Evolutionary conservation across 257 asterid species (phyloP), one percentile per base, ranked within the genome.

Genomic region (Hygrophila difformis): DNA sequence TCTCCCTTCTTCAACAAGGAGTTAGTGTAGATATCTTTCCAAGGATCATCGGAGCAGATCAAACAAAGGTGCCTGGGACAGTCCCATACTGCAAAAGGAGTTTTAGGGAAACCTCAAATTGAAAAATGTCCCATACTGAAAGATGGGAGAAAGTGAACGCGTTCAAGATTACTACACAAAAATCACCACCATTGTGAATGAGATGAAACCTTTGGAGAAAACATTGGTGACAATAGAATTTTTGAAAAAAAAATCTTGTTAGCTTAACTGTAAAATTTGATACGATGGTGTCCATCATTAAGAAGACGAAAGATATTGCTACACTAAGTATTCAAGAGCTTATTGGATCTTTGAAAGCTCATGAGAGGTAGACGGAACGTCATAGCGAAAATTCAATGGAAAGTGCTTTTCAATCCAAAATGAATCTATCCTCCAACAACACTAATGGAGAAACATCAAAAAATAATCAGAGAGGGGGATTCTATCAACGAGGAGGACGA

Each of bases 261-360:
- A 53, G 59, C 17, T 26, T 53, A 13, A 39, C 59, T 13, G 6
- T 18, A 13, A 39, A 20, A 13, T 53, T 53, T 42, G 59, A 53
- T 21, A 7, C 21, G 1, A 40, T 39, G 22, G 16, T 53, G 10
- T 21, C 49, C 38, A 42, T 16, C 4, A 40, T 53, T 18, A 49
- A 53, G 18, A 49, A 53, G 21, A 39, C 59, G 12, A 39, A 42
- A 7, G 39, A 53, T 12, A 23, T 54, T 34, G 10, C 50, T 14
- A 2, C 33, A 12, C 1, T 7, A 14, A 20, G 34, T 55, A 43
- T 28, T 11, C 43, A 31, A 54, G 39, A 41, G 21, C 18, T 42
- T 22, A 42, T 15, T 9, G 21, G 21, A 42, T 42, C 47, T 16
- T 20, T 40, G 49, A 26, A 39, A 12, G 39, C 39, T 16, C 31